Evolutionary conservation across 345 rosid species (phyloP).

Genomic region (Moricandia arvensis): DNA sequence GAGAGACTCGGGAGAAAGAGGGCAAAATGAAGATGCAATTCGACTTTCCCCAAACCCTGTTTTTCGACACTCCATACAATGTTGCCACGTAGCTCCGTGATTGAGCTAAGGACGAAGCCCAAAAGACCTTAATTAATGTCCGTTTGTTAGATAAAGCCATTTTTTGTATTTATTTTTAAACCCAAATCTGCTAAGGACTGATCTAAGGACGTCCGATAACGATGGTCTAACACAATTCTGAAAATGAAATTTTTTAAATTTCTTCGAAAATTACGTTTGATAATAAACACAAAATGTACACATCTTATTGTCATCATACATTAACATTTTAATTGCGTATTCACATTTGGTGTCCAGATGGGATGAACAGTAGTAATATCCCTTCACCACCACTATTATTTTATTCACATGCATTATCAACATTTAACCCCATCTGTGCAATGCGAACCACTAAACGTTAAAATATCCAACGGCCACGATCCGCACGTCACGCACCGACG

Average conservation of each 20-base stretch:
- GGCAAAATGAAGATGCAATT: no score
- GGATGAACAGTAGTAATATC: slow-evolving; percentile 23
- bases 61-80: no score
- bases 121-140: no score
- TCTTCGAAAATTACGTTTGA: not conserved
- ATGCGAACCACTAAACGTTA: slow-evolving; percentile 20
- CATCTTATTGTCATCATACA: slow-evolving; percentile 10
- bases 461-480: slow-evolving; percentile 25
- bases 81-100: no score
- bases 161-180: no score
- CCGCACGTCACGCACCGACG: slow-evolving; percentile 54
- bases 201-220: no score
- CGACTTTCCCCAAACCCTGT: no score
- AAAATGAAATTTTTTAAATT: not conserved
- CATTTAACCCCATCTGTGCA: slow-evolving; percentile 23
- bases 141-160: no score
- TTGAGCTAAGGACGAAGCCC: no score
- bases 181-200: no score
- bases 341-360: slow-evolving; percentile 35
- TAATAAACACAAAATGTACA: not conserved
- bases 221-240: not conserved
- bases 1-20: no score
- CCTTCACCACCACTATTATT: slow-evolving; percentile 15
- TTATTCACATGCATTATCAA: slow-evolving; percentile 26
- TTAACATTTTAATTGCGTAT: slow-evolving; percentile 7